Evolutionary conservation across 1,284 basidiomycete genomes (phyloP), one percentile per base, ranked within the genome.

Genomic region (Tilletia indica): DNA sequence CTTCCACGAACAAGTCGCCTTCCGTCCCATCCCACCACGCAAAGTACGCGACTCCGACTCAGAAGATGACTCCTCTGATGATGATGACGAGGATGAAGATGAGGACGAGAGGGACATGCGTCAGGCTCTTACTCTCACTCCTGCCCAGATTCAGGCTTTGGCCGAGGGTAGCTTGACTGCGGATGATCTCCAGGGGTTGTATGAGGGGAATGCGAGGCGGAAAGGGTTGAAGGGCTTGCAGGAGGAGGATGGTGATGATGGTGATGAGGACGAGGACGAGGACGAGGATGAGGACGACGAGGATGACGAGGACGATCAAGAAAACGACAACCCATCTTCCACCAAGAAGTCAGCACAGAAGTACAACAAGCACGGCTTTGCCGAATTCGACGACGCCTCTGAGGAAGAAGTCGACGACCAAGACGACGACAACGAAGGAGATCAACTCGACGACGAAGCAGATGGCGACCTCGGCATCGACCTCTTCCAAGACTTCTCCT

Each of bases 241-340:
- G 11, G 51, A 54, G 1, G n/a, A 54, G 47, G 47, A 49, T 2
- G 47, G 2, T 12, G 11, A 49, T n/a, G 47, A 49, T 12, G 47
- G 2, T 1, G 47, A 49, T 2, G 47, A 80, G 16, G 84, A 80
- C 14, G 74, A 49, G 47, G 47, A 49, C 47, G 47, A 80, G 16
- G 84, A 80, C 14, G 74, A 76, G n/a, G 77, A 74, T 2, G 75
- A 73, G 14, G 72, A 69, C 19, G 71, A 69, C 2, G 74, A 73
- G 21, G 75, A 77, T 12, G 79, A 79, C 19, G 80, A 81, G 16
- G 51, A 73, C 1, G 74, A 75, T 31, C 38, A 54, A 4, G 70
- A 71, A 19, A 76, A 78, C 19, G 75, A 71, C 19, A 56, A 61
- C 2, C 25, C 56, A n/a, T 21, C 21, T 12, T 12, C 11, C 56